Evolutionary conservation across 179 eudicot genomes (phyloP), one percentile per base, ranked within the genome.

Genomic region (Amaranthus tricolor): DNA sequence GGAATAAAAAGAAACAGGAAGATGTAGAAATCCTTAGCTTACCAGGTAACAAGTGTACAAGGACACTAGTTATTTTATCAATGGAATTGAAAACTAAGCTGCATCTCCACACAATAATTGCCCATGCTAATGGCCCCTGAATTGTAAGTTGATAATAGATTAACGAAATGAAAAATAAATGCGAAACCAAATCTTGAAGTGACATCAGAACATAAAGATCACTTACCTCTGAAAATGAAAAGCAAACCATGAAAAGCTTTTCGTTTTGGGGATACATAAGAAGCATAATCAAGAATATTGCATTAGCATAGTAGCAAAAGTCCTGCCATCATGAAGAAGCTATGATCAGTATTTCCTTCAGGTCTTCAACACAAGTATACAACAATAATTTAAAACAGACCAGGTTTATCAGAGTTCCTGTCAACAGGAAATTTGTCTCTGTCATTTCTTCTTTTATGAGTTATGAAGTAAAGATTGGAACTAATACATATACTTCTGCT

Each of bases 81-180:
- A 86, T 81, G 11, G 98, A 93, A 83, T 84, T 91, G 76, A 93
- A 93, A 56, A 93, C 96, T 80, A 93, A 85, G 88, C 96, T 91
- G 72, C 91, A 89, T 17, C 98, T 85, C 98, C 98, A 93, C 77
- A 93, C 91, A 76, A 93, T 89, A 76, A 93, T 78, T 68, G 98
- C 98, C 98, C 96, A 93, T 50, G 98, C 92, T 78, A 93, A 80
- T 43, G 99, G 97, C 56, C 99, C 99, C 99, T 95, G 85, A 83
- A 64, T 60, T 20, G 62, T 62, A 58, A 65, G 24, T 67, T 21
- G 71, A 75, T 49, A 71, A 16, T 17, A 64, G 45, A 52, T n/a
- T 62, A 54, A 5, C 45, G 54, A 54, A 53, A 62, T 66, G 48
- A 51, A 31, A 44, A 59, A 5, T 54, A 59, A 58, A 7, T 24